Conservation (phyloP, 148 eudicot species). For the Vaccinium darrowii region DNA sequence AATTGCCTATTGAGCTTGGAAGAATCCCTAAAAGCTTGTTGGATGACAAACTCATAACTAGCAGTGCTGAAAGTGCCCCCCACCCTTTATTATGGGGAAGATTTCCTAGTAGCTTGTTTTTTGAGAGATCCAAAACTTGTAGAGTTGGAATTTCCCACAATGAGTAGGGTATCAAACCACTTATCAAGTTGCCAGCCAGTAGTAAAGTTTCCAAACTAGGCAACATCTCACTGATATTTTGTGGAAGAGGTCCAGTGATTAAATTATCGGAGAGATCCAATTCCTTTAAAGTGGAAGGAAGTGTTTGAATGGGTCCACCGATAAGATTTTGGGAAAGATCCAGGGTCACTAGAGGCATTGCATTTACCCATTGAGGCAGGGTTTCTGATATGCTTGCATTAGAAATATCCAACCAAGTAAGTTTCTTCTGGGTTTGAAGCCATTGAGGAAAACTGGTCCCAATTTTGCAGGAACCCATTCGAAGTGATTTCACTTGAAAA, state of each 20-base stretch:
- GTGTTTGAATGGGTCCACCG: not conserved
- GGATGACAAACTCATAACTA: too few relatives aligned
- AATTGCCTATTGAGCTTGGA: slow-evolving; percentile 23
- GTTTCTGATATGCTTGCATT: slow-evolving; percentile 18
- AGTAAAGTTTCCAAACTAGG: slow-evolving; percentile 18
- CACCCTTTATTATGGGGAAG: slow-evolving; percentile 26
- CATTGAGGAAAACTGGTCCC: slow-evolving; percentile 15
- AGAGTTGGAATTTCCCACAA: not conserved
- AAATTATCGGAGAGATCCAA: not conserved
- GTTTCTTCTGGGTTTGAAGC: slow-evolving; percentile 16
- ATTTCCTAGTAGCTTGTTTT: not conserved
- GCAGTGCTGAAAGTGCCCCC: not conserved
- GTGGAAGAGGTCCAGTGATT: not conserved
- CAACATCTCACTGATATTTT: not conserved
- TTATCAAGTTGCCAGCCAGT: slow-evolving; percentile 7
- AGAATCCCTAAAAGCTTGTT: slow-evolving; percentile 29
- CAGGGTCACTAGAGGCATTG: slow-evolving; percentile 14
- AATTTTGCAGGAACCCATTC: not conserved
- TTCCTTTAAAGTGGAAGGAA: not conserved
- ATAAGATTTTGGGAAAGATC: slow-evolving; percentile 22
- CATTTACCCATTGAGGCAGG: slow-evolving; percentile 7
- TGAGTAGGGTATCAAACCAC: slow-evolving; percentile 7
- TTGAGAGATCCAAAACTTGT: not conserved
- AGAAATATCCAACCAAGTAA: not conserved
- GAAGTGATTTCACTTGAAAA: not conserved